Evolutionary conservation across 805 yeast genomes (phyloP).

Genomic region (Wickerhamiella alocasiicola): DNA sequence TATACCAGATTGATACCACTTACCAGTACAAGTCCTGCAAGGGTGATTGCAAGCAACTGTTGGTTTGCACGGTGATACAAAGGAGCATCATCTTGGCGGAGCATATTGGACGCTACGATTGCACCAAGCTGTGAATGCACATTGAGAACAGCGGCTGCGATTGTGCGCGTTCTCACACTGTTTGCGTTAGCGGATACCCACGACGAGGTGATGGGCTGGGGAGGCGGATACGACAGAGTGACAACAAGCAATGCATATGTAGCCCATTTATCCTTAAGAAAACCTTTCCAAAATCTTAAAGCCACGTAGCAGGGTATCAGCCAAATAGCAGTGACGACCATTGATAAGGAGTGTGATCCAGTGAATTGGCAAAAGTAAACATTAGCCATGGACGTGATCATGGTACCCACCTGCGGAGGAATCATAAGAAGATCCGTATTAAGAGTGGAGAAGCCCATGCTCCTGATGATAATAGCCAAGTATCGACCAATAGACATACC

Average conservation of each 20-base stretch:
- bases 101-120: conserved; percentile 44
- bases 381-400: conserved; percentile 19
- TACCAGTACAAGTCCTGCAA: conserved; percentile 26
- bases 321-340: conserved; percentile 17
- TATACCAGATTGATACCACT: conserved; percentile 24
- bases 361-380: conserved; percentile 5
- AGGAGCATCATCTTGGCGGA: conserved; percentile 46
- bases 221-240: conserved; percentile 22
- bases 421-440: conserved; percentile 41
- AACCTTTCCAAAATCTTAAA: conserved; percentile 21
- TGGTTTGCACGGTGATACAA: conserved; percentile 30
- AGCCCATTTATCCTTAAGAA: conserved; percentile 21
- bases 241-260: conserved; percentile 24
- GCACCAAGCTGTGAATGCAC: conserved; percentile 49
- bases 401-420: conserved; percentile 30
- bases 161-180: conserved; percentile 50
- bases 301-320: conserved; percentile 13
- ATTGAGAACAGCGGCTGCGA: conserved; percentile 55
- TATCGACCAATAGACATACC: conserved; percentile 31
- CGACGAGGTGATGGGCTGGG: conserved; percentile 17
- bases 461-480: conserved; percentile 36
- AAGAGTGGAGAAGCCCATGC: conserved; percentile 40
- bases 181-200: conserved; percentile 55
- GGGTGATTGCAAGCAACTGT: conserved; percentile 35
- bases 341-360: background rate